Conservation (phyloP, 1,284 basidiomycete genomes). For the Marasmius tenuissimus region DNA sequence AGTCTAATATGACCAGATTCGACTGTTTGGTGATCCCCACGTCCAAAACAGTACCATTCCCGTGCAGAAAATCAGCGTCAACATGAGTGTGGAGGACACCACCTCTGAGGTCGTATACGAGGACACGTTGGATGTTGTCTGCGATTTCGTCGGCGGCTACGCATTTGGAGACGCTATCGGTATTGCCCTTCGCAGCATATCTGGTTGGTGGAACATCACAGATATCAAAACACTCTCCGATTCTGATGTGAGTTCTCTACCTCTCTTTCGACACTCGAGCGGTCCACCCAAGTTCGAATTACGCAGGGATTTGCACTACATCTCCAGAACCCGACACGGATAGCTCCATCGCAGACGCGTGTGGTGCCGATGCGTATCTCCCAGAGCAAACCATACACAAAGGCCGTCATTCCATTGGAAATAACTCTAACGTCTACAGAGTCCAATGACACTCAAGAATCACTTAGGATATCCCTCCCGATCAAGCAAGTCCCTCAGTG, state of each 20-base stretch:
- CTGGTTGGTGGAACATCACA: constrained; percentile 53
- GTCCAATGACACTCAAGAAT: constrained; percentile 10
- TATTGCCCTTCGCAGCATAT: constrained; percentile 53
- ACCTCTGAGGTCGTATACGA: constrained; percentile 34
- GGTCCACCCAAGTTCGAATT: not conserved
- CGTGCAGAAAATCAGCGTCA: constrained; percentile 48
- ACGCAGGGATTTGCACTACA: constrained; percentile 36
- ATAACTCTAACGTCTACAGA: constrained; percentile 29
- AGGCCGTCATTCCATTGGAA: constrained; percentile 34
- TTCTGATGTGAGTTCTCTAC: constrained; percentile 14
- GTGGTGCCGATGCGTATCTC: constrained; percentile 49
- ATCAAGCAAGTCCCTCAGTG: constrained; percentile 44
- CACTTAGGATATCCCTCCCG: constrained; percentile 28
- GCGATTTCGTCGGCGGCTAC: constrained; percentile 67
- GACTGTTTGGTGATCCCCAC: constrained; percentile 74
- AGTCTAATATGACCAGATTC: constrained; percentile 48
- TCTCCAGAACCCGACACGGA: constrained; percentile 35
- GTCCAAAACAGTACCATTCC: constrained; percentile 42
- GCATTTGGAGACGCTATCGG: constrained; percentile 69
- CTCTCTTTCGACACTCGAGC: not conserved
- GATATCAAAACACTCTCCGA: constrained; percentile 17
- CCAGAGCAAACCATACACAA: constrained; percentile 35
- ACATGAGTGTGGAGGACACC: constrained; percentile 37
- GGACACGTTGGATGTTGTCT: constrained; percentile 51
- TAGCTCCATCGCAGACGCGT: constrained; percentile 64